phyloP scores from a whole-genome alignment of 2,329 filamentous ascomycete genomes.

The Ophiosphaerella korrae region DNA sequence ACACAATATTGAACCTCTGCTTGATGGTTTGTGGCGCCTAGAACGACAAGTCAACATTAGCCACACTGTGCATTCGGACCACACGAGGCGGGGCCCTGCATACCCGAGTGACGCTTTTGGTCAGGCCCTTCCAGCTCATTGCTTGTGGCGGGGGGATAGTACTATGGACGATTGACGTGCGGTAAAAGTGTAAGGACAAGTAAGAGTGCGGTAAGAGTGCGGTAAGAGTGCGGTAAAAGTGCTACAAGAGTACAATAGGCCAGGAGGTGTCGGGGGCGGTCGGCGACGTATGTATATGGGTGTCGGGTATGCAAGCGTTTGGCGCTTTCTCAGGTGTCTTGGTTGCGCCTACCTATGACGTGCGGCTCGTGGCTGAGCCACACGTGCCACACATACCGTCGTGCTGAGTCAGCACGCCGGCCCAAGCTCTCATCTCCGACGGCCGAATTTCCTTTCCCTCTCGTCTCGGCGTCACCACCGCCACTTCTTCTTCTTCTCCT shows the following conservation, averaged over 20 bases:
- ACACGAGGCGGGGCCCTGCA: constrained; percentile 33
- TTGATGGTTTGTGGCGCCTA: constrained; percentile 91
- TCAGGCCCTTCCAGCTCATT: constrained; percentile 98
- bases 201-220: too few relatives aligned
- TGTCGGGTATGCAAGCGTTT: background rate
- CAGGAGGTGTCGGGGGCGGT: constrained; percentile 11
- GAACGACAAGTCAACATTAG: constrained; percentile 22
- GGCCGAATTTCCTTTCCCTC: background rate
- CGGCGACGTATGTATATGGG: constrained; percentile 8
- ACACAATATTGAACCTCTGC: constrained; percentile 82
- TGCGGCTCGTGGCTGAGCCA: constrained; percentile 28
- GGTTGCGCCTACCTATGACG: constrained; percentile 32
- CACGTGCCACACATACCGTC: background rate
- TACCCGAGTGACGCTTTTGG: constrained; percentile 87
- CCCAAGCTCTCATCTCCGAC: too few relatives aligned
- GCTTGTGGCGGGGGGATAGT: constrained; percentile 11
- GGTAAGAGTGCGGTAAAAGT: background rate
- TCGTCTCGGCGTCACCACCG: background rate
- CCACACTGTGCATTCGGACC: too few relatives aligned
- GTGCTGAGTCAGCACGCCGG: too few relatives aligned
- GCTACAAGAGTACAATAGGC: constrained; percentile 2
- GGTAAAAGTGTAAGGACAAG: background rate
- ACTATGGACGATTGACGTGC: constrained; percentile 7
- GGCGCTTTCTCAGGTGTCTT: constrained; percentile 11
- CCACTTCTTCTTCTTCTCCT: constrained; percentile 9